These are phyloP conservation scores for Nissolia schottii DNA, from an alignment of 306 rosid genomes.

Conservation along the genomic window DNA sequence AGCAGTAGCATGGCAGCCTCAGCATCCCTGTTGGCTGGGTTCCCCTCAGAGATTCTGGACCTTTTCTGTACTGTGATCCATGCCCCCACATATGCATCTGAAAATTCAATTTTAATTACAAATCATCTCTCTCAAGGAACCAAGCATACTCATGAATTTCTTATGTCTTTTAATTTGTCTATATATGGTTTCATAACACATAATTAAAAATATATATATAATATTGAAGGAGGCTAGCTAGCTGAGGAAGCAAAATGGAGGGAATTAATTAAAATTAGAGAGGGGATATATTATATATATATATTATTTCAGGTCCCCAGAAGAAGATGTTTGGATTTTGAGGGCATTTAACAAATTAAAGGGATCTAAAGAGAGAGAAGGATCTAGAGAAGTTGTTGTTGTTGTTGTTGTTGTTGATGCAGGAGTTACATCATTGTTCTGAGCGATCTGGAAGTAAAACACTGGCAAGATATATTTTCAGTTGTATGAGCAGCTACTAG, in stretches of 20 bases:
- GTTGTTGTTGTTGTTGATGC: not conserved
- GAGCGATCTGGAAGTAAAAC: slow-evolving; percentile 37
- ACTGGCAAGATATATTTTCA: slow-evolving; percentile 40
- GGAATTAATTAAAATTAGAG: no score
- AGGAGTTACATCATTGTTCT: slow-evolving; percentile 21
- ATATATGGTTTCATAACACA: no score
- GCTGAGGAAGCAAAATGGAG: no score
- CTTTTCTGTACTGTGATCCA: slow-evolving; percentile 95
- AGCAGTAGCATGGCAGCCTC: slow-evolving; percentile 91
- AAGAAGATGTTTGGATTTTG: slow-evolving; percentile 21
- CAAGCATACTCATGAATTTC: not conserved
- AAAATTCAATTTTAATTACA: no score
- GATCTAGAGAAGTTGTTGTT: not conserved
- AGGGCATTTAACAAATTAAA: no score
- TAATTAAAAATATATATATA: no score
- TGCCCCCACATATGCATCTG: slow-evolving; percentile 99
- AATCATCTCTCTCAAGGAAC: no score
- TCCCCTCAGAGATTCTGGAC: slow-evolving; percentile 94
- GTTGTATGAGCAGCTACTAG: slow-evolving; percentile 11
- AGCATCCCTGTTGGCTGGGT: slow-evolving; percentile 97
- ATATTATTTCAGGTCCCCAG: not conserved
- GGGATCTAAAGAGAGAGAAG: slow-evolving; percentile 24
- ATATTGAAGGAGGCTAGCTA: no score
- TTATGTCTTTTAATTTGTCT: no score
- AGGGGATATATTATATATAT: not conserved